Evolutionary conservation across 2,329 filamentous ascomycete genomes (phyloP).

Genomic region (Fonsecaea nubica): DNA sequence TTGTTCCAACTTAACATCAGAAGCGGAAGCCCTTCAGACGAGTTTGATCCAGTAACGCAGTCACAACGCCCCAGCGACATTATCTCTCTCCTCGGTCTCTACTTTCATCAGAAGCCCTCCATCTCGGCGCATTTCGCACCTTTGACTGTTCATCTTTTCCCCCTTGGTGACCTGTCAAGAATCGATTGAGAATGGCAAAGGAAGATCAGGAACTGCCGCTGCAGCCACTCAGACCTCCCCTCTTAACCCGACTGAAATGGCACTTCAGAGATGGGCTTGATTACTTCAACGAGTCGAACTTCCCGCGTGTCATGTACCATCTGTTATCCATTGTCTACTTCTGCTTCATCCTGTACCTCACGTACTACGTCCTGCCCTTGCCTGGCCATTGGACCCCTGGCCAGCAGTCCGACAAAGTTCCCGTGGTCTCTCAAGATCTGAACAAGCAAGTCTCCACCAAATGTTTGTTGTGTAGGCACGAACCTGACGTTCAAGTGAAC

Average conservation of each 20-base stretch:
- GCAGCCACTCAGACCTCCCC: not conserved
- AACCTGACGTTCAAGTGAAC: constrained; percentile 7
- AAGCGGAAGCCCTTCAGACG: not conserved
- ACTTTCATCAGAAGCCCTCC: not conserved
- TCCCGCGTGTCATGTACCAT: constrained; percentile 30
- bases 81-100: not conserved
- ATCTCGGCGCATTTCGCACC: not conserved
- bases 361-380: constrained; percentile 30
- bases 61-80: not conserved
- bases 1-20: not conserved
- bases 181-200: not conserved
- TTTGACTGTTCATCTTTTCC: not conserved
- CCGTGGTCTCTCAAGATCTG: constrained; percentile 21
- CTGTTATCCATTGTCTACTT: constrained; percentile 24
- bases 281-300: constrained; percentile 26
- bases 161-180: not conserved
- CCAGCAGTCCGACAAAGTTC: constrained; percentile 25
- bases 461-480: not conserved
- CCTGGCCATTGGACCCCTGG: constrained; percentile 19
- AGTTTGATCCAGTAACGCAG: not conserved
- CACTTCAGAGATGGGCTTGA: constrained; percentile 22
- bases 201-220: not conserved
- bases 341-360: constrained; percentile 27
- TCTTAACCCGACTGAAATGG: constrained; percentile 11
- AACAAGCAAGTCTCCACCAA: constrained; percentile 25